Evolutionary conservation across 1,284 basidiomycete genomes (phyloP).

Genomic region (Leccinum variabile): DNA sequence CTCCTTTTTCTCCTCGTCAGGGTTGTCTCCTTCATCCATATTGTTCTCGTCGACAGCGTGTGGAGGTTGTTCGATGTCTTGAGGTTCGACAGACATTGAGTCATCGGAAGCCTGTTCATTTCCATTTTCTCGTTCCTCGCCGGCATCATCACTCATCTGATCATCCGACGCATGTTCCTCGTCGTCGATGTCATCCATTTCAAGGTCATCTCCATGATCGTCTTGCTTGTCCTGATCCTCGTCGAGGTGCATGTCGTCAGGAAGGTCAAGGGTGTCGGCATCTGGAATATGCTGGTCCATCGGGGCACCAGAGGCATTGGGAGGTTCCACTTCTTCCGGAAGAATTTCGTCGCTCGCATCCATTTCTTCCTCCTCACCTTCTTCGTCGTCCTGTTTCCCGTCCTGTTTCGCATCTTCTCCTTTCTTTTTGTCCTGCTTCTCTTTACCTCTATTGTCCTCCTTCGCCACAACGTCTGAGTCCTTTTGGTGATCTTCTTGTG

Average conservation of each 20-base stretch:
- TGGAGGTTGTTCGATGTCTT: conserved; percentile 19
- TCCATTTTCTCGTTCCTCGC: conserved; percentile 30
- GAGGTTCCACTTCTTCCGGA: conserved; percentile 37
- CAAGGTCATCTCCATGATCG: conserved; percentile 34
- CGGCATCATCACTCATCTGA: conserved; percentile 40
- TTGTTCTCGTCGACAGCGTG: conserved; percentile 20
- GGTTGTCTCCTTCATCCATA: conserved; percentile 26
- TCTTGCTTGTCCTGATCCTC: conserved; percentile 39
- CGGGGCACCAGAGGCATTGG: conserved; percentile 58
- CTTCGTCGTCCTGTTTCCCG: conserved; percentile 37
- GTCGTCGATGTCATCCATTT: conserved; percentile 43
- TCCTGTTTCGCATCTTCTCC: conserved; percentile 37
- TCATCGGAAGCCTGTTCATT: conserved; percentile 23
- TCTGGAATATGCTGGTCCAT: conserved; percentile 75
- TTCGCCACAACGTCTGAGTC: conserved; percentile 79
- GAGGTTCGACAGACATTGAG: conserved; percentile 21
- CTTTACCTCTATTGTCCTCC: conserved; percentile 35
- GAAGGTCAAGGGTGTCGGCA: conserved; percentile 78
- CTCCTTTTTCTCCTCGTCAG: conserved; percentile 29
- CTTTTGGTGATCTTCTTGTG: conserved; percentile 43
- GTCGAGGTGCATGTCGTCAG: conserved; percentile 79
- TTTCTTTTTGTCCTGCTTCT: conserved; percentile 38
- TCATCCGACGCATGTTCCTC: conserved; percentile 40
- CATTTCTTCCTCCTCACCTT: conserved; percentile 36
- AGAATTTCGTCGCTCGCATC: conserved; percentile 28